Evolutionary conservation across 164 flowering plant species (phyloP), one percentile per base, ranked within the genome.

Genomic region (Vitis rupestris): DNA sequence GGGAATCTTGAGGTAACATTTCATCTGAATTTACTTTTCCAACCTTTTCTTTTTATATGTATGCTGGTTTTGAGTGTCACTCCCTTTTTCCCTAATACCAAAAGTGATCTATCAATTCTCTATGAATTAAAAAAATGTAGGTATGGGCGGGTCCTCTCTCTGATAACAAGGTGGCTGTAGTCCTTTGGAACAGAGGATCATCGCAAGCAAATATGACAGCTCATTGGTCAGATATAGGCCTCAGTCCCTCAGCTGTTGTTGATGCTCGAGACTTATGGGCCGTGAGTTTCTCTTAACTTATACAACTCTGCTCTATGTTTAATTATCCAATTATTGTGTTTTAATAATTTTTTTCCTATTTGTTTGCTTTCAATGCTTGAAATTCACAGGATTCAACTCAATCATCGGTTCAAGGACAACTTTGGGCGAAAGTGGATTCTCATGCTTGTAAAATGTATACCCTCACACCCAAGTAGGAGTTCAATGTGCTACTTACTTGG

Each of bases 121-220:
- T 16, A 10, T 58, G 17, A 9, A 15, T 51, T 50, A 7, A 7
- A 10, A 53, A 67, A 9, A 2, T 75, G 74, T 69, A 90, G 92
- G 85, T 91, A 7, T 91, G 97, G 97, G 90, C 89, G n/a, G 95
- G 97, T 19, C 83, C 85, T 56, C 78, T 92, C 0, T 79, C 71
- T 53, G 66, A 70, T 2, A 66, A 75, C 14, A 86, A 78, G 73
- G 79, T 83, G 9, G 88, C 84, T 5, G 74, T 87, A 14, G 76
- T 86, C 29, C 63, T 89, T 17, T 87, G 86, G 90, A 91, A 91
- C 68, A 85, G 91, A 76, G 85, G 90, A 71, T 50, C 87, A 47
- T 79, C 83, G 6, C 55, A 12, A 47, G 81, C 89, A 53, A 63
- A 57, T 0, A 81, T 91, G 19, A 86, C 86, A 15, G 91, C 90